Evolutionary conservation across 495 filamentous ascomycete genomes (phyloP).

Genomic region (Staphylotrichum longicolle): DNA sequence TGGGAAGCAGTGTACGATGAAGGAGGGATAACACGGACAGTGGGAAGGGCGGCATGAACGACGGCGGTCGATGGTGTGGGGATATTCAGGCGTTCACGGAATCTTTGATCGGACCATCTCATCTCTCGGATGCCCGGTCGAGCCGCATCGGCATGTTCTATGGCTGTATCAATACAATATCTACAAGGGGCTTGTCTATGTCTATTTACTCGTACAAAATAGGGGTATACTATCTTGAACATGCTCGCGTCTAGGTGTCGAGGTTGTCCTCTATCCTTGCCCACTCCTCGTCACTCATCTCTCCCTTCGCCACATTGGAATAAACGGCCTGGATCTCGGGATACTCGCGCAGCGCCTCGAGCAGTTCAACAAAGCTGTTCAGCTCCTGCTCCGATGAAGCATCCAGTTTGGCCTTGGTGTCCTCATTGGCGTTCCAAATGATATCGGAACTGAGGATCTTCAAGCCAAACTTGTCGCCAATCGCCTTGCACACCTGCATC

Average conservation of each 20-base stretch:
- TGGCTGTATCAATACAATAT: slow-evolving; percentile 8
- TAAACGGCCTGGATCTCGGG: slow-evolving; percentile 68
- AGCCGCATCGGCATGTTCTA: background rate
- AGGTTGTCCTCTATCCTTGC: slow-evolving; percentile 48
- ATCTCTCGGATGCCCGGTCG: slow-evolving; percentile 5
- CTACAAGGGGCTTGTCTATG: background rate
- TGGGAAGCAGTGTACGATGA: slow-evolving; percentile 3
- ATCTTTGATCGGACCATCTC: slow-evolving; percentile 4
- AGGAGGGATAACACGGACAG: background rate
- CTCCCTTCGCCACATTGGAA: slow-evolving; percentile 53
- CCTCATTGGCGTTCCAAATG: slow-evolving; percentile 79
- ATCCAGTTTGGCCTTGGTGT: slow-evolving; percentile 63
- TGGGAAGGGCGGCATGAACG: background rate
- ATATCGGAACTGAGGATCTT: slow-evolving; percentile 71
- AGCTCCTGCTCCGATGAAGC: slow-evolving; percentile 51
- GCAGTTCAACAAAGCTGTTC: slow-evolving; percentile 52
- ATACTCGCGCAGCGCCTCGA: slow-evolving; percentile 55
- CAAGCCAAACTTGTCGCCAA: slow-evolving; percentile 59
- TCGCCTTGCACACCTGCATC: slow-evolving; percentile 58
- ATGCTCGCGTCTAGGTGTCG: slow-evolving; percentile 27
- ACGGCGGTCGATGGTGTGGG: background rate
- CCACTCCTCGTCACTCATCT: slow-evolving; percentile 48
- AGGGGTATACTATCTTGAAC: background rate
- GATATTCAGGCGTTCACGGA: slow-evolving; percentile 7
- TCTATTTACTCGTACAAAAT: slow-evolving; percentile 11